Evolutionary conservation across 2,329 filamentous ascomycete genomes (phyloP).

Genomic region (Phyllosticta citriasiana): DNA sequence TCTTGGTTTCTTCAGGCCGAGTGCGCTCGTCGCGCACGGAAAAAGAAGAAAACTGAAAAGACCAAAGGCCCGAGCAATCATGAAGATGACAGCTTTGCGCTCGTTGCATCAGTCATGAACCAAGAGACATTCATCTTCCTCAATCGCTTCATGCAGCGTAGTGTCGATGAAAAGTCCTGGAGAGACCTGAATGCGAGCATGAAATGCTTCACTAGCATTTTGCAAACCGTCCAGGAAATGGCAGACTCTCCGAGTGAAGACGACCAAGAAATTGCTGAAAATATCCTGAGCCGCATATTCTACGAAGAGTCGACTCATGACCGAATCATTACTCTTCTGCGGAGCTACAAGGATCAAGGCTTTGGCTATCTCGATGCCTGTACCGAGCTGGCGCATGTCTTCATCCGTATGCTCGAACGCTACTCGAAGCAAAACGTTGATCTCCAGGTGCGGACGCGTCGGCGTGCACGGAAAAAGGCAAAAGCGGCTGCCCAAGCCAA

Average conservation of each 20-base stretch:
- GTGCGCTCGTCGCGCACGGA: slow-evolving; percentile 52
- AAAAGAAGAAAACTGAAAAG: slow-evolving; percentile 36
- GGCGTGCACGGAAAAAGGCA: slow-evolving; percentile 59
- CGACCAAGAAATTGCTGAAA: slow-evolving; percentile 96
- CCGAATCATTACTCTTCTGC: slow-evolving; percentile 65
- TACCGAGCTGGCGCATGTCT: slow-evolving; percentile 85
- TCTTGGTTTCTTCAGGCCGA: slow-evolving; percentile 91
- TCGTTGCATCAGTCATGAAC: slow-evolving; percentile 81
- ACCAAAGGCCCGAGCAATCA: slow-evolving; percentile 35
- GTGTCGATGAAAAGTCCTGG: slow-evolving; percentile 78
- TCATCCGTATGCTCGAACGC: slow-evolving; percentile 79
- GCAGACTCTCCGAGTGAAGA: slow-evolving; percentile 71
- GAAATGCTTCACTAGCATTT: slow-evolving; percentile 89
- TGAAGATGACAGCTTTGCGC: slow-evolving; percentile 65
- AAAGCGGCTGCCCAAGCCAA: slow-evolving; percentile 36
- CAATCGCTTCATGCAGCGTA: slow-evolving; percentile 70
- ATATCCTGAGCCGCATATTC: slow-evolving; percentile 93
- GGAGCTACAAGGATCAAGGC: slow-evolving; percentile 85
- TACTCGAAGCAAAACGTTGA: slow-evolving; percentile 94
- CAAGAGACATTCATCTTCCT: slow-evolving; percentile 91
- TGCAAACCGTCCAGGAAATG: slow-evolving; percentile 91
- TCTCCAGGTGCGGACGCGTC: slow-evolving; percentile 79
- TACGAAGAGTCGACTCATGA: slow-evolving; percentile 96
- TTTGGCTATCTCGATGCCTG: slow-evolving; percentile 88
- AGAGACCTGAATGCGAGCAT: slow-evolving; percentile 77